Evolutionary conservation across 169 alveolate genomes (phyloP).

Genomic region (Plasmodium vivax): DNA sequence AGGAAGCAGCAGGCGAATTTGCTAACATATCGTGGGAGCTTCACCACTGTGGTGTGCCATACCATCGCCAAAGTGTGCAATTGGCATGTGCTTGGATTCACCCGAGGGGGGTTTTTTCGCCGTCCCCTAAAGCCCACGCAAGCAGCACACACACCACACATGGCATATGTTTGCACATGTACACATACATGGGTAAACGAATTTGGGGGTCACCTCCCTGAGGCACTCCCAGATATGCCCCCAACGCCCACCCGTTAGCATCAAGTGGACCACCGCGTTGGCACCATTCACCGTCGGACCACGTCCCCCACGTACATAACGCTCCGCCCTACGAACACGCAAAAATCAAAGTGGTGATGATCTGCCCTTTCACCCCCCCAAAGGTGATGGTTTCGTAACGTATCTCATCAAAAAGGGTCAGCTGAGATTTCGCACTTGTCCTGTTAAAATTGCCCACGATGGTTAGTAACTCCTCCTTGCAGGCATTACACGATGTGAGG

Average conservation of each 20-base stretch:
- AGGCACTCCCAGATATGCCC: neutral
- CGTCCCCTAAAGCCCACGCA: neutral
- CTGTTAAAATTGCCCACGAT: constrained; percentile 38
- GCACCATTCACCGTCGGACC: neutral
- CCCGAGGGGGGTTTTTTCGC: neutral
- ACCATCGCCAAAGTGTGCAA: neutral
- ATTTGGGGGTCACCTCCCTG: neutral
- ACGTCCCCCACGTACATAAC: neutral
- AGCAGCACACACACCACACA: neutral
- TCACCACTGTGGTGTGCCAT: neutral
- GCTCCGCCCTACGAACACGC: neutral
- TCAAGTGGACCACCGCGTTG: neutral
- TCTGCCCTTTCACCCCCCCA: constrained; percentile 35
- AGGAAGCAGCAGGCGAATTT: neutral
- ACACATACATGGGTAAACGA: neutral
- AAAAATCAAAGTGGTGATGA: constrained; percentile 52
- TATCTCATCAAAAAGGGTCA: constrained; percentile 50
- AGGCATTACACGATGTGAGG: constrained; percentile 80
- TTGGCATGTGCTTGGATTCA: neutral
- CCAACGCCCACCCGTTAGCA: neutral
- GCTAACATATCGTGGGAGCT: neutral
- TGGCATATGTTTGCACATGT: neutral
- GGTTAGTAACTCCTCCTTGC: constrained; percentile 77
- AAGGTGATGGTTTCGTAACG: constrained; percentile 52
- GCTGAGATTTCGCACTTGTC: neutral